Base-by-base conservation (phyloP, 352 stramenopile genomes). In the Elongisporangium prolatum region DNA sequence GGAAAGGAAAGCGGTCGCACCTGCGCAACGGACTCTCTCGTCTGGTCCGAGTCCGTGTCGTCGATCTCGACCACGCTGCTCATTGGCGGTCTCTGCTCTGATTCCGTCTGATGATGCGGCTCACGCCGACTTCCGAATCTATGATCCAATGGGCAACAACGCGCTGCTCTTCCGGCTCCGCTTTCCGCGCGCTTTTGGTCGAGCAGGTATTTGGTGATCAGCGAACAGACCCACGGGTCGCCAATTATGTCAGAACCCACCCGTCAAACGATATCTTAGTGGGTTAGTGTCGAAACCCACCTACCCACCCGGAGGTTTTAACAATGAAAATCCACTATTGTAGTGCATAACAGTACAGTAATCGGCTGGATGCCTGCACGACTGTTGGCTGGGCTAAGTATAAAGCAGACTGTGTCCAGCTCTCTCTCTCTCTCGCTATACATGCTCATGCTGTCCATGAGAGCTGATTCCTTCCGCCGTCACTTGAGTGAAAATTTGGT, bases 21-120 rank as follows among this genome's bases (percentile, higher is more conserved):
- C 2, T 44, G 34, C 34, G 34, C 34, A 44, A 44, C 11, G 34
- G 34, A 13, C 34, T 44, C 34, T 44, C 34, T 1, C 34, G 11
- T 17, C 10, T 44, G 60, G n/a, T 64, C 63, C 22, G 63, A 66
- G 21, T 69, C 62, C 21, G 61, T 61, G 18, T 60, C 48, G 34
- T 59, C 37, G 59, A 61, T 65, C 38, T 65, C 62, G 21, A 68
- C 53, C 5, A 44, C 34, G 34, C 34, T 44, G 11, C 34, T 44
- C 34, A 44, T 44, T n/a, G 34, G 10, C 34, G 2, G 34, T 44
- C 34, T 44, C 34, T 17, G 34, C 34, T 44, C 34, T 44, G 34
- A 44, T 17, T 9, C 34, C 11, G 34, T 44, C 34, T 44, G 34
- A 44, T 44, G 5, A 9, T 44, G 34, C 34, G 10, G 34, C 34